Evolutionary conservation across 1,284 basidiomycete species (phyloP).

Genomic region (Trichosporon sp.): DNA sequence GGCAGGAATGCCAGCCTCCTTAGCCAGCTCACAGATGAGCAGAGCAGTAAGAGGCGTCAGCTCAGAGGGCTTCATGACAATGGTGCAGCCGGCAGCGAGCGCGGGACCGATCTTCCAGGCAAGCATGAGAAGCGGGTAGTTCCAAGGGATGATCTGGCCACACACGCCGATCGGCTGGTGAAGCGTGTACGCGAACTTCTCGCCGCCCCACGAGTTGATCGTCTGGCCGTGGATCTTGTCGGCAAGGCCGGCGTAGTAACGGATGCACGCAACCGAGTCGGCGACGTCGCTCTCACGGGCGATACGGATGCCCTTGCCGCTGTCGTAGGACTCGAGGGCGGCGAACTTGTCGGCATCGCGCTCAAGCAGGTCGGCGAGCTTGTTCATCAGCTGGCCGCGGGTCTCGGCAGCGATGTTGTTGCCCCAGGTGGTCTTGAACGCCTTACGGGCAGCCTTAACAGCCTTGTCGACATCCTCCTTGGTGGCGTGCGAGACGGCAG

Average conservation of each 20-base stretch:
- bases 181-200: conserved; percentile 75
- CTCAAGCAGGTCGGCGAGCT: conserved; percentile 88
- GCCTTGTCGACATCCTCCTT: conserved; percentile 69
- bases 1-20: conserved; percentile 66
- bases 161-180: conserved; percentile 93
- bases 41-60: conserved; percentile 82
- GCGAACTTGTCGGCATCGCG: conserved; percentile 64
- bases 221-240: conserved; percentile 60
- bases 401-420: conserved; percentile 76
- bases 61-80: conserved; percentile 68
- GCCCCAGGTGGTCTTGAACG: conserved; percentile 85
- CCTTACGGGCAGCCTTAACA: conserved; percentile 70
- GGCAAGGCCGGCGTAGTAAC: conserved; percentile 66
- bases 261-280: conserved; percentile 69
- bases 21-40: conserved; percentile 49
- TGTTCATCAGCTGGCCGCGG: conserved; percentile 68
- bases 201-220: conserved; percentile 45
- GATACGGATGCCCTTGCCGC: conserved; percentile 71
- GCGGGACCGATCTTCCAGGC: conserved; percentile 88
- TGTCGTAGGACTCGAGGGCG: conserved; percentile 69
- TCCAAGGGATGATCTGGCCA: conserved; percentile 86
- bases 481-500: conserved; percentile 31
- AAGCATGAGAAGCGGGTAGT: conserved; percentile 90
- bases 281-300: conserved; percentile 67
- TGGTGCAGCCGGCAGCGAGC: conserved; percentile 57